These are phyloP conservation scores for Suhomyces sp. DNA, from an alignment of 805 yeast genomes.

Conservation along the genomic window DNA sequence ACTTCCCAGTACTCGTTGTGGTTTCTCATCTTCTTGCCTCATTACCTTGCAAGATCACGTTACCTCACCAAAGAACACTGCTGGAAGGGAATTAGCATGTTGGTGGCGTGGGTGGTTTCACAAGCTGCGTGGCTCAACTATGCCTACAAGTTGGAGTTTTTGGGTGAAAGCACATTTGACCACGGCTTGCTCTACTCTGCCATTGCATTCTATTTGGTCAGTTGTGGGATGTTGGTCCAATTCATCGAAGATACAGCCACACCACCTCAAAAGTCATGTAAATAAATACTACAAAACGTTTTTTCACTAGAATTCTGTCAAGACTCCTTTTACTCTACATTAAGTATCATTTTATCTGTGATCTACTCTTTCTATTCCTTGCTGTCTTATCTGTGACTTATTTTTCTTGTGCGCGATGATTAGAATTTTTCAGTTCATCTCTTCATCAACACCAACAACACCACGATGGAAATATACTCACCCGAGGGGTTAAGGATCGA, in stretches of 20 bases:
- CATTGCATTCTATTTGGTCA: slow-evolving; percentile 55
- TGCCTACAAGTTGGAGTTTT: slow-evolving; percentile 79
- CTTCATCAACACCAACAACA: background rate
- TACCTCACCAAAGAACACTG: slow-evolving; percentile 18
- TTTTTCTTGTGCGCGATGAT: background rate
- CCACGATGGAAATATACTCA: slow-evolving; percentile 67
- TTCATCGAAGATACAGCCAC: slow-evolving; percentile 40
- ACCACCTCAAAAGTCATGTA: background rate
- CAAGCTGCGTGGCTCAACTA: slow-evolving; percentile 78
- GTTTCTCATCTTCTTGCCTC: slow-evolving; percentile 85
- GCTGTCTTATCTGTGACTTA: background rate
- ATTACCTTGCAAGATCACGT: slow-evolving; percentile 52
- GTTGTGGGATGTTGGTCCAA: slow-evolving; percentile 57
- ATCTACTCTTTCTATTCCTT: no score
- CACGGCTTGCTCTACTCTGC: slow-evolving; percentile 58
- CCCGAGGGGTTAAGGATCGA: slow-evolving; percentile 94
- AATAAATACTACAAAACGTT: background rate
- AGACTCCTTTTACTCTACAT: no score
- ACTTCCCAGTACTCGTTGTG: slow-evolving; percentile 96
- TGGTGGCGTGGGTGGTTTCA: slow-evolving; percentile 60
- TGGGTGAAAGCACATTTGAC: slow-evolving; percentile 64
- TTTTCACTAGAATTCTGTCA: no score
- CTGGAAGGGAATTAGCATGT: slow-evolving; percentile 38
- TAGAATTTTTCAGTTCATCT: background rate
- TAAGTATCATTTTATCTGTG: no score